phyloP scores from a whole-genome alignment of 257 asterid genomes.

The Euphrasia confusa region DNA sequence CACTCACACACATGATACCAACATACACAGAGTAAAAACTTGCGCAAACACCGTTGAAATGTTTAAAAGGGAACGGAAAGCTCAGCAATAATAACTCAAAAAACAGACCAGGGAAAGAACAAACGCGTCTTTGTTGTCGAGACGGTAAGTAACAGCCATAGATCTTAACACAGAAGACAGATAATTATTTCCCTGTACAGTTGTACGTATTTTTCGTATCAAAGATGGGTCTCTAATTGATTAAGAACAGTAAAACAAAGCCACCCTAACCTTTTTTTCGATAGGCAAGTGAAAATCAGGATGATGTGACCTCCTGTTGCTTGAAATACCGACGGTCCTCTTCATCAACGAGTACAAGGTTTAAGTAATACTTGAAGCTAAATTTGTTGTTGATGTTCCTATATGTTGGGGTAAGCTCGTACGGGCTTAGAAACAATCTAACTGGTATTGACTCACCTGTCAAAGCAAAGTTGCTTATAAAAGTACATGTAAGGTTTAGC shows the following conservation, averaged over 20 bases:
- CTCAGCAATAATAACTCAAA: too few species aligned
- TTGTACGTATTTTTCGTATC: constrained; percentile 20
- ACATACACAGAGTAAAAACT: too few species aligned
- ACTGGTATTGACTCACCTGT: constrained; percentile 93
- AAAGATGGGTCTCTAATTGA: constrained; percentile 6
- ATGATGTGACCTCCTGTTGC: constrained; percentile 36
- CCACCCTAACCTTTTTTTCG: constrained; percentile 13
- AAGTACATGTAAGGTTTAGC: not conserved
- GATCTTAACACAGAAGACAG: too few species aligned
- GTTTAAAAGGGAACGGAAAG: too few species aligned
- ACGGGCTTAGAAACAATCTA: constrained; percentile 93
- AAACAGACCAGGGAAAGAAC: too few species aligned
- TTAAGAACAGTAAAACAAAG: constrained; percentile 23
- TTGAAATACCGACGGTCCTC: constrained; percentile 97
- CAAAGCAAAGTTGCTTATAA: constrained; percentile 4
- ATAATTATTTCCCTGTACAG: constrained; percentile 34
- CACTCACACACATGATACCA: too few species aligned
- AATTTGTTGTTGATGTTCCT: constrained; percentile 94
- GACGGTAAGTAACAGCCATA: too few species aligned
- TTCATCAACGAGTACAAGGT: constrained; percentile 97
- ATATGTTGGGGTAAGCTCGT: constrained; percentile 87
- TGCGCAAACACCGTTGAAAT: too few species aligned
- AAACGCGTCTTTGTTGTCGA: too few species aligned
- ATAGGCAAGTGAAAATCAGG: constrained; percentile 22
- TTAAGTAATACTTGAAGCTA: constrained; percentile 82